phyloP scores from a whole-genome alignment of 768 basidiomycete species.

The Punctularia strigosozonata region DNA sequence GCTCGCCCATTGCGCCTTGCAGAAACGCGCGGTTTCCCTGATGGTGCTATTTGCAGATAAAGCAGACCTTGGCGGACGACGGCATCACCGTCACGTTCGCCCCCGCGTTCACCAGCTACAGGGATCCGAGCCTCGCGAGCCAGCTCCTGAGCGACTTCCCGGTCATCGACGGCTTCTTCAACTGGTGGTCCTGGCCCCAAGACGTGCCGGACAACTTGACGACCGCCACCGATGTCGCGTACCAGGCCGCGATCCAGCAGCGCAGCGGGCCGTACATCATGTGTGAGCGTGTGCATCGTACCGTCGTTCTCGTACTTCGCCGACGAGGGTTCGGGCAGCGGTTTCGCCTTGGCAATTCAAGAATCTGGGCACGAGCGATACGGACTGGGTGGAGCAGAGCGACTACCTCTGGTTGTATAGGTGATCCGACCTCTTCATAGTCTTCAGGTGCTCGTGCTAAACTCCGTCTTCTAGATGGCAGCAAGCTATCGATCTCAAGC shows the following conservation, averaged over 20 bases:
- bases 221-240: constrained; percentile 17
- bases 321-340: background rate
- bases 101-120: constrained; percentile 18
- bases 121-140: constrained; percentile 12
- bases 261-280: constrained; percentile 18
- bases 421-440: too few relatives aligned
- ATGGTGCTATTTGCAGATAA: too few relatives aligned
- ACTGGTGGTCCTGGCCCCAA: constrained; percentile 22
- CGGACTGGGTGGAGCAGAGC: constrained; percentile 5
- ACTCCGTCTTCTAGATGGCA: too few relatives aligned
- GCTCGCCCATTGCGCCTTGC: too few relatives aligned
- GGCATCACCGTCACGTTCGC: constrained; percentile 20
- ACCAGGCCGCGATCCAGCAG: constrained; percentile 10
- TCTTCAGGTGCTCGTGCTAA: too few relatives aligned
- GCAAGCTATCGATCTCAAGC: background rate
- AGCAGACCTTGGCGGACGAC: constrained; percentile 5
- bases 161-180: constrained; percentile 20
- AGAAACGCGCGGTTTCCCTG: too few relatives aligned
- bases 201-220: constrained; percentile 7
- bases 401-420: background rate
- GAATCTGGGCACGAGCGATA: constrained; percentile 1
- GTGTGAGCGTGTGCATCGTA: constrained; percentile 12
- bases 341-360: constrained; percentile 6
- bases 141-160: constrained; percentile 13
- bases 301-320: background rate